Evolutionary conservation across 805 yeast species (phyloP).

Genomic region (Citeromyces nyonsensis): DNA sequence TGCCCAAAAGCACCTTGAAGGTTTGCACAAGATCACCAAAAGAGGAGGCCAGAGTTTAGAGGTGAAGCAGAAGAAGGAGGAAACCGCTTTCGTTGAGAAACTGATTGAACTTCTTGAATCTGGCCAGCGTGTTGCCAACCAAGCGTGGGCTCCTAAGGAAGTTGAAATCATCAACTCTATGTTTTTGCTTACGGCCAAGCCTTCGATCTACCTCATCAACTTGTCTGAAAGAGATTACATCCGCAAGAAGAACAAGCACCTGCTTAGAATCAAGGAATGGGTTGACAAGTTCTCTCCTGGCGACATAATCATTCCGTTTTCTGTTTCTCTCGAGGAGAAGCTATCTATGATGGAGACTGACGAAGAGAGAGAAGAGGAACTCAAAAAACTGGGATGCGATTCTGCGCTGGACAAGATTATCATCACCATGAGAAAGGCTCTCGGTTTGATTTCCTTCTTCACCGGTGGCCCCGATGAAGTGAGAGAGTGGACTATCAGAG

Average conservation of each 20-base stretch:
- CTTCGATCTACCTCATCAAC: conserved; percentile 67
- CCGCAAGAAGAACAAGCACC: conserved; percentile 32
- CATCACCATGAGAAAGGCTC: conserved; percentile 44
- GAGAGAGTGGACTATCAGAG: conserved; percentile 77
- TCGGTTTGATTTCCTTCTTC: conserved; percentile 67
- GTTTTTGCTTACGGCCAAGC: conserved; percentile 75
- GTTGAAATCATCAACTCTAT: conserved; percentile 52
- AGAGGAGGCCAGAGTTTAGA: conserved; percentile 54
- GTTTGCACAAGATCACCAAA: conserved; percentile 36
- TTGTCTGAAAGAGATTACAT: conserved; percentile 58
- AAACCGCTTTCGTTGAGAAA: conserved; percentile 38
- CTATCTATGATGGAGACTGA: conserved; percentile 78
- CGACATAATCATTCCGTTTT: conserved; percentile 81
- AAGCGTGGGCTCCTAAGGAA: conserved; percentile 48
- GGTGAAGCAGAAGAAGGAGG: conserved; percentile 49
- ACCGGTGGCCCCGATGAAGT: conserved; percentile 82
- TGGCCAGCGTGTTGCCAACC: conserved; percentile 46
- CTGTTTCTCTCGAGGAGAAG: conserved; percentile 85
- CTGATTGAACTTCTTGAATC: conserved; percentile 49
- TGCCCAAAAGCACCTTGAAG: conserved; percentile 43
- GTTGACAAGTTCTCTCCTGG: conserved; percentile 49
- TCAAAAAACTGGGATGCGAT: conserved; percentile 17
- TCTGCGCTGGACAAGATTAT: conserved; percentile 54
- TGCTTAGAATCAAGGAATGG: conserved; percentile 45
- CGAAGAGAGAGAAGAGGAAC: conserved; percentile 17